Conservation (phyloP, 1,139 yeast species). For the Candida mesenterica region DNA sequence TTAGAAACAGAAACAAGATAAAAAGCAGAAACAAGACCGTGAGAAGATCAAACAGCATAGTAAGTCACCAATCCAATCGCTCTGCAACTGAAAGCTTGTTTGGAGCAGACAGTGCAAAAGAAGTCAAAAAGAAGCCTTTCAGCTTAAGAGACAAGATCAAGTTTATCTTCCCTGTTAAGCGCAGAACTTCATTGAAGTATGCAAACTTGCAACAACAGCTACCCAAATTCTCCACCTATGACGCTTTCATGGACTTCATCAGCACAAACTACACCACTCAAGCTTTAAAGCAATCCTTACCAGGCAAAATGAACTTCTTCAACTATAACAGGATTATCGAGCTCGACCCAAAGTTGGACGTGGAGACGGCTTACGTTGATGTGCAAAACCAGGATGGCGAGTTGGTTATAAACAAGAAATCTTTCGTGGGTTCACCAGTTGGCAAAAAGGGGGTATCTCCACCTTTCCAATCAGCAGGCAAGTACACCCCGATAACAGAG, state of each 20-base stretch:
- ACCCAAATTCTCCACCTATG: constrained; percentile 26
- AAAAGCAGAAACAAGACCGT: constrained; percentile 32
- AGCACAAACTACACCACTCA: constrained; percentile 21
- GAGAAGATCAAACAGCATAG: constrained; percentile 16
- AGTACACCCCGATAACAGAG: constrained; percentile 8
- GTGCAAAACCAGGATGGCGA: constrained; percentile 3
- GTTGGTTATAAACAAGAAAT: constrained; percentile 2
- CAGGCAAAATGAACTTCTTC: constrained; percentile 28
- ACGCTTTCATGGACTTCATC: constrained; percentile 29
- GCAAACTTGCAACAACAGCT: constrained; percentile 15
- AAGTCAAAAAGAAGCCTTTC: constrained; percentile 2
- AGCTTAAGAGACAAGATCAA: constrained; percentile 9
- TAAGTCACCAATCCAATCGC: too few relatives aligned
- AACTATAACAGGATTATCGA: constrained; percentile 20
- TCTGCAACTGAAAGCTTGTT: neutral
- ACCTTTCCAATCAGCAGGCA: constrained; percentile 12
- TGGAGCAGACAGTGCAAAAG: neutral
- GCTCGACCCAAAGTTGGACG: constrained; percentile 23
- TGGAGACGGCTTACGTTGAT: constrained; percentile 8
- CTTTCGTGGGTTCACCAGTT: constrained; percentile 19
- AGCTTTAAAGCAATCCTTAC: constrained; percentile 30
- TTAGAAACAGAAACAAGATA: constrained; percentile 32
- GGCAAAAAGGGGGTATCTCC: constrained; percentile 9
- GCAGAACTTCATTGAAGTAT: constrained; percentile 36
- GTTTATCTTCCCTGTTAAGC: constrained; percentile 36